Evolutionary conservation across 2,329 filamentous ascomycete genomes (phyloP), one percentile per base, ranked within the genome.

Genomic region (Emmonsiellopsis sp.): DNA sequence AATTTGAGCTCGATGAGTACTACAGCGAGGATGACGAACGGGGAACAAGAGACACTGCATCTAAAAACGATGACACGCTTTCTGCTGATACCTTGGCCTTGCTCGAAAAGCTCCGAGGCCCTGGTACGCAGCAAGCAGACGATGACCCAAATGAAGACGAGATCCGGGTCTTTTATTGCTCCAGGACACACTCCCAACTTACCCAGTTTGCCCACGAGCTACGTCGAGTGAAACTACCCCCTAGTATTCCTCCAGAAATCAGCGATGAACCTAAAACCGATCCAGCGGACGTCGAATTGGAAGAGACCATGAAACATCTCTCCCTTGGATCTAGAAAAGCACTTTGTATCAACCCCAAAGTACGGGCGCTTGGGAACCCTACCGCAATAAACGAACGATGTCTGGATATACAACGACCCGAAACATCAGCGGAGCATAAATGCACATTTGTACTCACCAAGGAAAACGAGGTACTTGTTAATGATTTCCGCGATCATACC

Each of bases 381-480:
- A 84, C 87, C 0, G 88, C 89, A 5, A 95, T 98, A 71, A 98
- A 97, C 63, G 93, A 98, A 66, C 81, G 85, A 10, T 98, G 93
- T 63, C 76, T 92, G 6, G 93, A 98, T 63, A 74, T 98, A 27
- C 93, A 98, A 65, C 86, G 95, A 66, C 74, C 87, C 0, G 74
- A 72, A 1, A 77, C 72, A 5, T 72, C 82, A 1, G 75, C 80
- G 53, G 79, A 84, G 10, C 83, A 84, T 59, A 84, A 80, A 63
- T 98, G 93, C 65, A 72, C 80, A 0, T 95, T 84, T 63, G 74
- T 95, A 11, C 89, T 89, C 0, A 85, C 77, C n/a, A 84, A 88
- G 53, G 87, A 93, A 2, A 85, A 87, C 17, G 75, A 89, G 50
- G 73, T 78, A 4, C 73, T 87, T 31, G 82, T 88, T 0, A 82